Percentiles rank a stretch among this genome's conserved stretches.
Evolutionary conservation across 2,329 filamentous ascomycete species (phyloP).

Genomic region (Sclerotinia sclerotiorum): DNA sequence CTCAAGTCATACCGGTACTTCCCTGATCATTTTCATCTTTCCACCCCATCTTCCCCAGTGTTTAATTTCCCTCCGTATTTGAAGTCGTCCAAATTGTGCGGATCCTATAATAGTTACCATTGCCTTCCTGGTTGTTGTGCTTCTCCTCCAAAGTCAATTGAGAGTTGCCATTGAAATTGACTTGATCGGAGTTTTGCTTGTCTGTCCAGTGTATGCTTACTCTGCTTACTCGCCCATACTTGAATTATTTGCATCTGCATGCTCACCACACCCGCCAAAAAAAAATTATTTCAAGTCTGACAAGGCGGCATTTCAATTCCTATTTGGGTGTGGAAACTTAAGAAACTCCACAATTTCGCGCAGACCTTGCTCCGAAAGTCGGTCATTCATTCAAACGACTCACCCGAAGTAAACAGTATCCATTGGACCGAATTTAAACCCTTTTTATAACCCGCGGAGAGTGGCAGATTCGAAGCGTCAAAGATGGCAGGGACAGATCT

Average conservation of each 20-base stretch:
- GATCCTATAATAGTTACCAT: too few species aligned
- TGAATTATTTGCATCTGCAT: not conserved
- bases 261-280: not conserved
- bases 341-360: constrained; percentile 11
- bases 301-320: not conserved
- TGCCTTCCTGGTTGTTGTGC: too few species aligned
- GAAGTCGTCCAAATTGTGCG: too few species aligned
- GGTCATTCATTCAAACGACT: not conserved
- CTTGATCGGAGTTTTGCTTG: too few species aligned
- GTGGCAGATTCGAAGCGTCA: constrained; percentile 7
- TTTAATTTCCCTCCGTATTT: too few species aligned
- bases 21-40: too few species aligned
- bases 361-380: constrained; percentile 15
- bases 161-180: too few species aligned
- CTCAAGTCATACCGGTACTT: too few species aligned
- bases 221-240: not conserved
- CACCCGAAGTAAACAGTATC: constrained; percentile 6
- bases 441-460: not conserved
- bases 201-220: not conserved
- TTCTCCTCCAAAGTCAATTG: too few species aligned
- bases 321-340: not conserved
- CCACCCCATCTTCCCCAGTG: too few species aligned
- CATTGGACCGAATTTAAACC: constrained; percentile 14
- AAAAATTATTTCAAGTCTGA: not conserved
- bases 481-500: constrained; percentile 38